Evolutionary conservation across 805 yeast genomes (phyloP), one percentile per base, ranked within the genome.

Genomic region (Naumovozyma castellii): DNA sequence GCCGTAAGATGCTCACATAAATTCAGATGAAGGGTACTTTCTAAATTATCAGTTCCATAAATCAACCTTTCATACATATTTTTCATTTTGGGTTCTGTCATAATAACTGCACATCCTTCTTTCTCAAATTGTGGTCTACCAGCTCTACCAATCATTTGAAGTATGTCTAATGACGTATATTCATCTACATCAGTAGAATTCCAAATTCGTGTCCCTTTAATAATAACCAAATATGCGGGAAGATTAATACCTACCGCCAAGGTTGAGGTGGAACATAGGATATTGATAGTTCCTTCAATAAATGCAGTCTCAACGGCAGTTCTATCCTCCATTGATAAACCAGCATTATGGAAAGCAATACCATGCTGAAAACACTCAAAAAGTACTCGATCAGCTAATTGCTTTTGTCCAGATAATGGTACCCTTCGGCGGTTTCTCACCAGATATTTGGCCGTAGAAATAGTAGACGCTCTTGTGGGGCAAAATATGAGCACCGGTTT

Each of bases 81-180:
- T 32, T 59, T 62, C 39, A 59, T 56, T 3, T 51, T 48, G 1
- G 47, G 36, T 10, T 63, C 64, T 1, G 80, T 75, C 64, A 74
- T 59, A 13, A 75, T 65, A 1, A 74, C 65, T 2, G 75, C 73
- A 35, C 64, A 61, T 3, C 69, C 73, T 28, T 67, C 67, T 3
- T 62, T 64, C 47, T 75, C 80, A 51, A 66, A 74, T 25, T 72
- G 76, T 0, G 80, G 80, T 36, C 81, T 64, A 3, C 83, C 82
- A 3, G 82, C 81, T 48, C 82, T 63, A 3, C 81, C 82, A 54
- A 77, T 68, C 83, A 77, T 78, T 46, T 78, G 82, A 32, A 73
- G 53, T 22, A 76, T 57, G 42, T 76, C 81, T 18, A 75, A 56
- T 35, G 72, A 75, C 2, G 76, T 65, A 50, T 76, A 76, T 42